These are phyloP conservation scores for Calonectria pteridis DNA, from an alignment of 2,329 filamentous ascomycete genomes.

Conservation along the genomic window DNA sequence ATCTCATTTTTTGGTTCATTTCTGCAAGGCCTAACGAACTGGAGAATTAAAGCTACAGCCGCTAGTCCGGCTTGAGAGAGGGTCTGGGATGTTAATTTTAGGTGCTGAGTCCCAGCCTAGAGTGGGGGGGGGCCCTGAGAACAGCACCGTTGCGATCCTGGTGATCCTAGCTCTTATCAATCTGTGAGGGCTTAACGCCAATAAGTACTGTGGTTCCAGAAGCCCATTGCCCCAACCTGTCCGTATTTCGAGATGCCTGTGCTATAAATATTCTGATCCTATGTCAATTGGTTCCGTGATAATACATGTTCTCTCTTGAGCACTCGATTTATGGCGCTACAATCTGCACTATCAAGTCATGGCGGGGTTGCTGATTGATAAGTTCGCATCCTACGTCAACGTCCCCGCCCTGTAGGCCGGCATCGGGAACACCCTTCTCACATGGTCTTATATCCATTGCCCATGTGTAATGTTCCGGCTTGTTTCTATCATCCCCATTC, in stretches of 20 bases:
- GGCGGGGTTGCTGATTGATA: constrained; percentile 1
- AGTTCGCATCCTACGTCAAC: background rate
- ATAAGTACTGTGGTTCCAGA: too few relatives aligned
- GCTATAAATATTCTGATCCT: background rate
- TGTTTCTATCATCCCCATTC: background rate
- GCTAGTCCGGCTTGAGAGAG: background rate
- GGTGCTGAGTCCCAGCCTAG: background rate
- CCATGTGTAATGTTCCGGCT: background rate
- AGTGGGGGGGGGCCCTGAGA: background rate
- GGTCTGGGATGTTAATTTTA: constrained; percentile 9
- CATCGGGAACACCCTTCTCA: background rate
- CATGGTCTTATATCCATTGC: background rate
- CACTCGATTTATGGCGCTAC: background rate
- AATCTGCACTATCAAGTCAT: background rate
- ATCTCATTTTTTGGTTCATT: background rate
- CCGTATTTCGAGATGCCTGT: background rate
- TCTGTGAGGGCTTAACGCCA: background rate
- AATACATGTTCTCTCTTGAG: too few relatives aligned
- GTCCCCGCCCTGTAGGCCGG: background rate
- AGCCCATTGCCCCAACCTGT: too few relatives aligned
- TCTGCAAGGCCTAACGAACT: background rate
- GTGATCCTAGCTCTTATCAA: constrained; percentile 11
- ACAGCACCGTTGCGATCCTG: background rate
- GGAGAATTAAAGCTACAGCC: constrained; percentile 4
- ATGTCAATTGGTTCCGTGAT: background rate